Base-by-base conservation (phyloP, 2,329 filamentous ascomycete genomes). In the Chrysoporthe cubensis region DNA sequence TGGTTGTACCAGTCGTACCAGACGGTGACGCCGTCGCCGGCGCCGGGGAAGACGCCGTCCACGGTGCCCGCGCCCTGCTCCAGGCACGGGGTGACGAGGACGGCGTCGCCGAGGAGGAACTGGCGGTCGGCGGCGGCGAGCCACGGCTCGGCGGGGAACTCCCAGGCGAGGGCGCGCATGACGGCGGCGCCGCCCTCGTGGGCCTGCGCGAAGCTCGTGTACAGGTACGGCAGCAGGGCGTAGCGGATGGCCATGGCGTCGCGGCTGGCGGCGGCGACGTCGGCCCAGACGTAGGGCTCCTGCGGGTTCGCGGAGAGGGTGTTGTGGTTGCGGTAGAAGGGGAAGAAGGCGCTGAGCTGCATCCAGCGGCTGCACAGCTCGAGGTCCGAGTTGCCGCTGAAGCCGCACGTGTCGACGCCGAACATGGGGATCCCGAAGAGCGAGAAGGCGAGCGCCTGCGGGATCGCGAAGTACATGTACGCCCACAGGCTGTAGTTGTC, bases 1-100 rank as follows among this genome's bases (percentile, higher is more conserved):
- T 88, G 86, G n/a, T 85, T 90, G 77, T 93, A 93, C 90, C 91
- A 94, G 76, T 94, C 91, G 73, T 93, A 94, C 89, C 91, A 94
- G 2, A 88, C 76, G 52, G 87, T 85, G 2, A 34, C 14, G 0
- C 82, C 88, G 0, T 83, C 77, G 1, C 83, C 82, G 1, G 88
- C 77, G 7, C 90, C 90, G 0, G 91, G 91, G 76, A 94, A 93
- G 3, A 92, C 85, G 40, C 88, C 91, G 37, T 86, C 80, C 8
- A 92, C 90, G 1, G 82, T 84, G 0, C 80, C 85, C 21, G 86
- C 85, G 8, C 86, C 88, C 70, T 88, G 88, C 3, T 83, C 85
- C 1, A 93, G 83, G 0, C 90, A 90, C 0, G 91, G 91, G 0
- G 87, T 87, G 42, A 94, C 84, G 73, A 94, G 79, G 52, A 93